Base-by-base conservation (phyloP, 345 rosid species). In the Balakata baccata region DNA sequence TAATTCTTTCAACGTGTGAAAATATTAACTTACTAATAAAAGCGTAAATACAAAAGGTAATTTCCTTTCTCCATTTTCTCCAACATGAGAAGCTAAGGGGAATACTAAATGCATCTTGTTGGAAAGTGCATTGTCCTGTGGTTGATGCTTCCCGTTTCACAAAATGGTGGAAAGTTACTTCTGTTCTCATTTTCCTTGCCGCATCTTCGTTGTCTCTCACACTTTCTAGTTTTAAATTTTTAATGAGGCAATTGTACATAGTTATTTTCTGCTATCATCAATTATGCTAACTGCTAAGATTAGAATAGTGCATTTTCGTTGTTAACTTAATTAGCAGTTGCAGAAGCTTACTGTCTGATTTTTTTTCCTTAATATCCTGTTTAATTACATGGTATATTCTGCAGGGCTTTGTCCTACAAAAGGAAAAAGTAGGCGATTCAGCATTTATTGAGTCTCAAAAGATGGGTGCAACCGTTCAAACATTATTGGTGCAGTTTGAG, bases 311-410 rank as follows among this genome's bases (percentile, higher is more conserved):
- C 66, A 41, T 49, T 11, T 34, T 25, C 54, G 18, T 22, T 64
- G 50, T 66, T 54, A 61, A 38, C 72, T 54, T 72, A 60, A 20
- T 54, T 72, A 60, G 29, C 47, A 63, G 23, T 56, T 70, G 76
- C 61, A 53, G 78, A n/a, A 50, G 59, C 59, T 74, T 72, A 74
- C 34, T 29, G 34, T 29, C 34, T 29, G 34, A 29, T 29, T 29
- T 29, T n/a, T n/a, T n/a, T 29, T 29, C 34, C 34, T 29, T 29
- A 13, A 50, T 29, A 29, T 29, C 34, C 45, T 39, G 47, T 29
- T 45, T 22, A 56, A 11, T 34, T 66, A 20, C 47, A 25, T 45
- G 34, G 57, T 46, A 3, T n/a, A 29, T 47, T 70, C 50, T 25
- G 16, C 59, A 57, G n/a, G 68, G 14, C 59, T 18, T 54, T 68